phyloP scores from a whole-genome alignment of 75 land plant species.

The Pinus taeda region DNA sequence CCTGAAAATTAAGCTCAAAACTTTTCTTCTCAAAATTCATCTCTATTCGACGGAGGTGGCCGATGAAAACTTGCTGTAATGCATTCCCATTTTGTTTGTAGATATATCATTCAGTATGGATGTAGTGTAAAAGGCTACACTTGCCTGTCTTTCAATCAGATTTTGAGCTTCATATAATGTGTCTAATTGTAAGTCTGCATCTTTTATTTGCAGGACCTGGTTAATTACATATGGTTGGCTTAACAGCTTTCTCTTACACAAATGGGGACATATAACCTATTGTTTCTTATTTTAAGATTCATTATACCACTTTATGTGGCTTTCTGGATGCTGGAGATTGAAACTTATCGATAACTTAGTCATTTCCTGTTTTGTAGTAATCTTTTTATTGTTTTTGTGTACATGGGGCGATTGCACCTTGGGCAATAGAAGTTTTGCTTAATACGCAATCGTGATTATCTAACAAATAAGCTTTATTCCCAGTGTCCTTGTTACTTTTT shows the following conservation, averaged over 20 bases:
- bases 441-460: background rate
- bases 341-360: background rate
- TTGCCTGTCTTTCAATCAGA: background rate
- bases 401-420: background rate
- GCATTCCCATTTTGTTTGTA: background rate
- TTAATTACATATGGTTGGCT: background rate
- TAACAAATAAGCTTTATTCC: background rate
- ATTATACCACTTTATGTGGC: background rate
- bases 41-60: background rate
- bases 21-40: background rate
- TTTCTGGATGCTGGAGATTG: background rate
- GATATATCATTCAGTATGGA: background rate
- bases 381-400: background rate
- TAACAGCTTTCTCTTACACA: background rate
- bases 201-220: conserved; percentile 8
- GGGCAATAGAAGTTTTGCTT: background rate
- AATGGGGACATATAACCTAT: conserved; percentile 2
- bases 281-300: background rate
- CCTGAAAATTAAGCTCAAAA: background rate
- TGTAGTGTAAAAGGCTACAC: background rate
- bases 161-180: background rate
- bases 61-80: background rate
- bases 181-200: conserved; percentile 6
- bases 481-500: background rate
- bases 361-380: background rate